These are phyloP conservation scores for Lactifluus hygrophoroides DNA, from an alignment of 768 basidiomycete species.

Conservation along the genomic window DNA sequence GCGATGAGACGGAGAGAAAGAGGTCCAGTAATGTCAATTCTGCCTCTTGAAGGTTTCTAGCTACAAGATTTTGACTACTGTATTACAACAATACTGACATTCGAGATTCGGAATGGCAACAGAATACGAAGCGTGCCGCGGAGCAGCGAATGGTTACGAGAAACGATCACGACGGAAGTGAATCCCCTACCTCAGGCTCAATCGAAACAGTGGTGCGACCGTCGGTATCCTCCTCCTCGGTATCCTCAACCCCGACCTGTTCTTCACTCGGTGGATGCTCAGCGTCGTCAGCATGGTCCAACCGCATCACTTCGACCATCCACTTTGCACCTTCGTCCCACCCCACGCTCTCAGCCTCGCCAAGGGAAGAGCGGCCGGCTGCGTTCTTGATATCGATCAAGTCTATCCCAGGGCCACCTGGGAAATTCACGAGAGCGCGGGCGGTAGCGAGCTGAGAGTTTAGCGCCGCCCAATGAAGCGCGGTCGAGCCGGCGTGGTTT, in stretches of 20 bases:
- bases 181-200: neutral
- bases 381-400: constrained; percentile 71
- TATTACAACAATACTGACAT: too few relatives aligned
- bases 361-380: constrained; percentile 68
- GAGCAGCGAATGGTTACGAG: neutral
- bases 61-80: too few relatives aligned
- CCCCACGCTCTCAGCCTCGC: constrained; percentile 68
- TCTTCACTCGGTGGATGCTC: constrained; percentile 21
- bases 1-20: too few relatives aligned
- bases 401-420: constrained; percentile 50
- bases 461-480: constrained; percentile 87
- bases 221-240: constrained; percentile 64
- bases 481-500: constrained; percentile 70
- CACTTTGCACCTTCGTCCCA: constrained; percentile 83
- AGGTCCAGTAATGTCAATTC: too few relatives aligned
- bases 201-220: constrained; percentile 39
- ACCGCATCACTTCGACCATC: constrained; percentile 74
- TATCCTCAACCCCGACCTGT: constrained; percentile 41
- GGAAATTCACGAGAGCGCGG: constrained; percentile 49
- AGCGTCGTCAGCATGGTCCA: constrained; percentile 41
- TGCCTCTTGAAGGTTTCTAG: too few relatives aligned
- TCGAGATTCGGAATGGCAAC: too few relatives aligned
- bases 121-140: neutral
- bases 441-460: constrained; percentile 66
- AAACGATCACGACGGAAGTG: neutral